Percentiles rank a stretch among this genome's conserved stretches.
Evolutionary conservation across 306 rosid species (phyloP).

Genomic region (barrel medic (Medicago truncatula)): DNA sequence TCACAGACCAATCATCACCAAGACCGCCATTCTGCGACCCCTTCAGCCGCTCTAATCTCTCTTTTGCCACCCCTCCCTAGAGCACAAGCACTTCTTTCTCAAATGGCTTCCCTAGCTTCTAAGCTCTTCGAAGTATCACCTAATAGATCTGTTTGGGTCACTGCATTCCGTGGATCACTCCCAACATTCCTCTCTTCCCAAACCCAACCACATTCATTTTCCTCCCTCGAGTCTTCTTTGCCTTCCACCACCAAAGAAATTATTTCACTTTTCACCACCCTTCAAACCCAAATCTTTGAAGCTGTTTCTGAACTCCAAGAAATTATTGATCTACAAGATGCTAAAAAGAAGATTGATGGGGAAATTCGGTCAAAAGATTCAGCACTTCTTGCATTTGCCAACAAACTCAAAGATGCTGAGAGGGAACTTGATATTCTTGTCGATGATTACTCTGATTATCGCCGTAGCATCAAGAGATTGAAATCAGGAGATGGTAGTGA

Average conservation of each 20-base stretch:
- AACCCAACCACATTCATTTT: conserved; percentile 44
- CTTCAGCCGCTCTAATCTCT: conserved; percentile 62
- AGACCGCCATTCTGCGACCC: conserved; percentile 42
- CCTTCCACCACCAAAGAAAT: conserved; percentile 77
- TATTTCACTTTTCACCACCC: conserved; percentile 61
- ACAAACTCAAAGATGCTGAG: conserved; percentile 84
- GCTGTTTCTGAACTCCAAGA: conserved; percentile 94
- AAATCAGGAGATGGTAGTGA: conserved; percentile 53
- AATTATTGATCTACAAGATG: conserved; percentile 82
- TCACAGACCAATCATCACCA: conserved; percentile 52
- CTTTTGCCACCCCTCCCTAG: conserved; percentile 91
- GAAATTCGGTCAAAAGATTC: conserved; percentile 69
- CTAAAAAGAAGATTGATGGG: conserved; percentile 67
- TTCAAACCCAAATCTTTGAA: conserved; percentile 87
- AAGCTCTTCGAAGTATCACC: conserved; percentile 83
- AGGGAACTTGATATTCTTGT: conserved; percentile 77
- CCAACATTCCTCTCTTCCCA: conserved; percentile 85
- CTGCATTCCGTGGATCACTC: conserved; percentile 73
- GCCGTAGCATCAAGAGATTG: conserved; percentile 54
- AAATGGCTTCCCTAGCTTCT: conserved; percentile 81
- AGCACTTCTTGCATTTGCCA: conserved; percentile 71
- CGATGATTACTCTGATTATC: conserved; percentile 84
- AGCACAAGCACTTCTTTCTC: conserved; percentile 81
- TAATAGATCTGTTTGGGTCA: conserved; percentile 73
- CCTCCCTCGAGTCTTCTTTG: conserved; percentile 50